phyloP scores from a whole-genome alignment of 2,329 filamentous ascomycete genomes.

The Aspergillus ochraceoroseus region DNA sequence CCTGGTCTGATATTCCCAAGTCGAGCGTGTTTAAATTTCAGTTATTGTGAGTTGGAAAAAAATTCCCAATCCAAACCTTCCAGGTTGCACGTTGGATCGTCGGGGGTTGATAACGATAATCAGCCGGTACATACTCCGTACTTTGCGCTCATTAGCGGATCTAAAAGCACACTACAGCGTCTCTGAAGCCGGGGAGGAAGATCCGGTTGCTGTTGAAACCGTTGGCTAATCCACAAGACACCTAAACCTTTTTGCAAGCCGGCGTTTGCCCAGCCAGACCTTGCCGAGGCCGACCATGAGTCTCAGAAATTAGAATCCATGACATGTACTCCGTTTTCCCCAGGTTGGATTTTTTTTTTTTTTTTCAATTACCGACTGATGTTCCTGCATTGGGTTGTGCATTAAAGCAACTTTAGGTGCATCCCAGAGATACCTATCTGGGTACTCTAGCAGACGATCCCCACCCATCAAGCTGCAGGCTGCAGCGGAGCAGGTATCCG shows the following conservation, averaged over 20 bases:
- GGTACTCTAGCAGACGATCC: slow-evolving; percentile 7
- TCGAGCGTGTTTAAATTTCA: slow-evolving; percentile 12
- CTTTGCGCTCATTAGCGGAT: too few species aligned
- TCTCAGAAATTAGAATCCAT: background rate
- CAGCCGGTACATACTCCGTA: slow-evolving; percentile 5
- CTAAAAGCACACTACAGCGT: too few species aligned
- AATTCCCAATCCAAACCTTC: too few species aligned
- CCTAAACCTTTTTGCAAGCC: too few species aligned
- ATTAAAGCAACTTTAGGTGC: slow-evolving; percentile 7
- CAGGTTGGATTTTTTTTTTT: too few species aligned
- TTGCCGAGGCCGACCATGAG: background rate
- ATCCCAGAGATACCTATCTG: slow-evolving; percentile 2
- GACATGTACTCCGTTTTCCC: too few species aligned
- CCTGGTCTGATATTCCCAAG: too few species aligned
- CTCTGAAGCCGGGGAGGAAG: too few species aligned
- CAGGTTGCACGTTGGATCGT: slow-evolving; percentile 2
- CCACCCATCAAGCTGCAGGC: background rate
- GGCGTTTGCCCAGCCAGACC: background rate
- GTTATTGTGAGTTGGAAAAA: too few species aligned
- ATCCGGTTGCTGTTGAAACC: too few species aligned
- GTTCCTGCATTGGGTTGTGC: slow-evolving; percentile 11
- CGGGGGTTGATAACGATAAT: slow-evolving; percentile 7
- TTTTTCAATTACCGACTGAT: background rate
- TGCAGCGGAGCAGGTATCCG: slow-evolving; percentile 11
- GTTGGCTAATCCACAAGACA: too few species aligned